phyloP scores from a whole-genome alignment of 2,329 filamentous ascomycete species.

The Microdochium trichocladiopsis region DNA sequence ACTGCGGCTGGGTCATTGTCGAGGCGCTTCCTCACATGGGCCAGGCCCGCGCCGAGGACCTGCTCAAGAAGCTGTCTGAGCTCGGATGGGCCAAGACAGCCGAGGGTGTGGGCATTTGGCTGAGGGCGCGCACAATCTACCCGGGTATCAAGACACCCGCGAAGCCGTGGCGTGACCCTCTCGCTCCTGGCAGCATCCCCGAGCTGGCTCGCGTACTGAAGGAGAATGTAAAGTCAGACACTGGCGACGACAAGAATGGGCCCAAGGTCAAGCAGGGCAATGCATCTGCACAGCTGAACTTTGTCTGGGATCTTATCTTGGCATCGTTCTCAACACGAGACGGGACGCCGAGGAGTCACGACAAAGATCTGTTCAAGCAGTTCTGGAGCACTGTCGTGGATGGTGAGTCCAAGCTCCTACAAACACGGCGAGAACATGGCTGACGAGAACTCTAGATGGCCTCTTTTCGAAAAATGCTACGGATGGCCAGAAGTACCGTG shows the following conservation, averaged over 20 bases:
- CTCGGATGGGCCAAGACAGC: slow-evolving; percentile 70
- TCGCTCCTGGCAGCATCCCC: slow-evolving; percentile 60
- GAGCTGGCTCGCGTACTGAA: slow-evolving; percentile 72
- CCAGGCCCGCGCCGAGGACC: slow-evolving; percentile 49
- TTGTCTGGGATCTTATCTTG: slow-evolving; percentile 82
- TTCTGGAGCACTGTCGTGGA: slow-evolving; percentile 88
- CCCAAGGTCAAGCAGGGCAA: slow-evolving; percentile 56
- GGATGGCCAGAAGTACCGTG: slow-evolving; percentile 84
- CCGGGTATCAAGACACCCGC: slow-evolving; percentile 57
- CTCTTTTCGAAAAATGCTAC: slow-evolving; percentile 78
- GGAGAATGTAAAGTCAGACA: slow-evolving; percentile 55
- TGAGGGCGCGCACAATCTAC: slow-evolving; percentile 60
- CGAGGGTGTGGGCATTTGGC: slow-evolving; percentile 86
- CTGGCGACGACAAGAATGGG: slow-evolving; percentile 34
- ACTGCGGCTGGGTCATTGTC: slow-evolving; percentile 78
- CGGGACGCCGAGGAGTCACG: slow-evolving; percentile 19
- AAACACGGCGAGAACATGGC: neutral
- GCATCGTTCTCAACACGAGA: slow-evolving; percentile 34
- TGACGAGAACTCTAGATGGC: slow-evolving; percentile 48
- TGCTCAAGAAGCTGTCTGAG: slow-evolving; percentile 54
- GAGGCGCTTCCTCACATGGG: slow-evolving; percentile 61
- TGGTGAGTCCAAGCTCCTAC: slow-evolving; percentile 45
- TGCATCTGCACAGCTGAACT: slow-evolving; percentile 76
- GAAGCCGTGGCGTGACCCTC: slow-evolving; percentile 72
- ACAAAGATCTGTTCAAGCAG: slow-evolving; percentile 52